Percentiles rank a stretch among this genome's conserved stretches.
Evolutionary conservation across 164 flowering plant species (phyloP).

Genomic region (Pachysandra terminalis): DNA sequence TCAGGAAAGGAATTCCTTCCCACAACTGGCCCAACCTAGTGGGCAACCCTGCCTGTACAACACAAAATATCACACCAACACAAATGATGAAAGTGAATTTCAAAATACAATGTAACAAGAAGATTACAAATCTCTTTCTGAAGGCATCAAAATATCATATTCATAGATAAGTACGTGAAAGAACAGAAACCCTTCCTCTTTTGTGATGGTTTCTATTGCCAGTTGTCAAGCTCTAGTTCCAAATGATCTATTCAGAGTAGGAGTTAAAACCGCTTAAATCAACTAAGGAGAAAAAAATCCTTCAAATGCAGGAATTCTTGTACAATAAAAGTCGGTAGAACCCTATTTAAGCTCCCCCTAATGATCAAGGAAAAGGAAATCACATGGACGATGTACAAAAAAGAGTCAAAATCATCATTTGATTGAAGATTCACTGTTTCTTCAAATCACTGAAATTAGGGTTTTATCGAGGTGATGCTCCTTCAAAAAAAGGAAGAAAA

Average conservation of each 20-base stretch:
- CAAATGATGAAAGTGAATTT: not conserved
- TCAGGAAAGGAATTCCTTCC: slow-evolving; percentile 84
- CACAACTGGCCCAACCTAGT: slow-evolving; percentile 88
- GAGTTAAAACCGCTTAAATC: not conserved
- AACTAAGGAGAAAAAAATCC: not conserved
- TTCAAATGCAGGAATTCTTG: no score
- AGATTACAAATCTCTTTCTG: no score
- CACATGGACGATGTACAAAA: not conserved
- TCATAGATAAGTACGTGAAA: no score
- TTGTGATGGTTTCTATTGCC: not conserved
- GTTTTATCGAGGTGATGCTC: not conserved
- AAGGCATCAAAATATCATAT: no score
- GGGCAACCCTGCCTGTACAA: slow-evolving; percentile 64
- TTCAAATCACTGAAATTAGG: not conserved
- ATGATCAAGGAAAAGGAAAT: not conserved
- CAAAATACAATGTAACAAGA: no score
- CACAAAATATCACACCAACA: not conserved
- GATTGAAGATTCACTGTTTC: not conserved
- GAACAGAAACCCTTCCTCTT: not conserved
- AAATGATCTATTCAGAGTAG: not conserved
- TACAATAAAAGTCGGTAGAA: not conserved
- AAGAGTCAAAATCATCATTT: not conserved
- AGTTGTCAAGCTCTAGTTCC: not conserved
- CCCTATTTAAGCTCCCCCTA: not conserved
- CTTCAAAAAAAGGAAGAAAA: not conserved